Evolutionary conservation across 495 filamentous ascomycete species (phyloP).

Genomic region (Pyronema omphalodes): DNA sequence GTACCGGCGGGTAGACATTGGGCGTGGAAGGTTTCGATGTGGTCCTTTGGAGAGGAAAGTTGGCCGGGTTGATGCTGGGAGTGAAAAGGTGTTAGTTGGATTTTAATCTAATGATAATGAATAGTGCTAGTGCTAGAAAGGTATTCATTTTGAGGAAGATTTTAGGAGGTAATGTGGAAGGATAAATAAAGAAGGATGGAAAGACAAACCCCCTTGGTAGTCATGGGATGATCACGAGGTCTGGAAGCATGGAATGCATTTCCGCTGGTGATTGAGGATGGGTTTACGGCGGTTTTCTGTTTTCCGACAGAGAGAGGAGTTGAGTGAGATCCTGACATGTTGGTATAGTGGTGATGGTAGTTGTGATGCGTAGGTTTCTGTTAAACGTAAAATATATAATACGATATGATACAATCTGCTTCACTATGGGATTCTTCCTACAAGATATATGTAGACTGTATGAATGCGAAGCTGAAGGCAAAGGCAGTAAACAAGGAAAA

Average conservation of each 20-base stretch:
- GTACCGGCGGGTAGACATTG: constrained; percentile 44
- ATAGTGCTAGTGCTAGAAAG: not conserved
- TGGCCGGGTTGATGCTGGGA: constrained; percentile 47
- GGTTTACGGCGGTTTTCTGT: constrained; percentile 24
- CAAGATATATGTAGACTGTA: too few species aligned
- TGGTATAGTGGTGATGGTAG: too few species aligned
- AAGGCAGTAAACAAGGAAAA: too few species aligned
- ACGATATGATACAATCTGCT: too few species aligned
- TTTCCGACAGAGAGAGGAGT: not conserved
- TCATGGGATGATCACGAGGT: constrained; percentile 33
- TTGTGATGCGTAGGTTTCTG: too few species aligned
- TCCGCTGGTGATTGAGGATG: constrained; percentile 35
- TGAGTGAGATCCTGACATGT: constrained; percentile 1
- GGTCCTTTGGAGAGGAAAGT: constrained; percentile 38
- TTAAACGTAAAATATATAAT: too few species aligned
- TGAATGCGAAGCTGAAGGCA: too few species aligned
- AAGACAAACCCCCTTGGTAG: constrained; percentile 36
- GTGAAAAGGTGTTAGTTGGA: not conserved
- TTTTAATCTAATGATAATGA: too few species aligned
- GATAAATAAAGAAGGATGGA: not conserved
- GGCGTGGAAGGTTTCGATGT: constrained; percentile 42
- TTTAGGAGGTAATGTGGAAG: not conserved
- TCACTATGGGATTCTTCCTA: too few species aligned
- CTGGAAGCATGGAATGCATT: constrained; percentile 39
- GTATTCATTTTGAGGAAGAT: not conserved